Evolutionary conservation across 2,329 filamentous ascomycete species (phyloP).

Genomic region (Arthrobotrys conoides): DNA sequence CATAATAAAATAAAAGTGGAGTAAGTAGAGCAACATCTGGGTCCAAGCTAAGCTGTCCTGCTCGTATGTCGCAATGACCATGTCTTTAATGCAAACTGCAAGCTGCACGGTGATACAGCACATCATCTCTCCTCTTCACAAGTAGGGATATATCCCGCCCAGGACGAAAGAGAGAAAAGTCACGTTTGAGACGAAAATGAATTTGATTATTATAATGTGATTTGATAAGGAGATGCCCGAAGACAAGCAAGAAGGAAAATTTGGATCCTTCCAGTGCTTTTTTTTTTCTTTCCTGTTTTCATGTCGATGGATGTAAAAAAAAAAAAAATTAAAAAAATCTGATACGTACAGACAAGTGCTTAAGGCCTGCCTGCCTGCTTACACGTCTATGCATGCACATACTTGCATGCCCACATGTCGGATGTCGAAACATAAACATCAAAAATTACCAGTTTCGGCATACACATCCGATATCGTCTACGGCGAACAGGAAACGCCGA

Average conservation of each 20-base stretch:
- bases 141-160: slow-evolving; percentile 16
- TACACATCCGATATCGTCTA: slow-evolving; percentile 35
- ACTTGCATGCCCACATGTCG: slow-evolving; percentile 23
- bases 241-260: slow-evolving; percentile 4
- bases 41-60: slow-evolving; percentile 30
- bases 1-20: slow-evolving; percentile 38
- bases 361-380: slow-evolving; percentile 9
- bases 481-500: slow-evolving; percentile 25
- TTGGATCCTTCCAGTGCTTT: slow-evolving; percentile 1
- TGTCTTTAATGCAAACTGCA: slow-evolving; percentile 59
- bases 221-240: slow-evolving; percentile 23
- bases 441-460: slow-evolving; percentile 35
- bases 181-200: slow-evolving; percentile 19
- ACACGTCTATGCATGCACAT: slow-evolving; percentile 28
- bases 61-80: slow-evolving; percentile 60
- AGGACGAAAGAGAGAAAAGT: slow-evolving; percentile 3
- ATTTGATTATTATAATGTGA: neutral
- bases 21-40: slow-evolving; percentile 21
- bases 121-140: slow-evolving; percentile 53
- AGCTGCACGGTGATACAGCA: slow-evolving; percentile 59
- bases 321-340: slow-evolving; percentile 3
- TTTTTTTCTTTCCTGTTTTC: too few species aligned
- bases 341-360: neutral
- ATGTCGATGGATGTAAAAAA: neutral
- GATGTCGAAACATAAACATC: slow-evolving; percentile 30